A percentile compares a stretch with the other conserved stretches of the same genome.
phyloP scores from a whole-genome alignment of 495 filamentous ascomycete species.

The Astrocystis sublimbata region DNA sequence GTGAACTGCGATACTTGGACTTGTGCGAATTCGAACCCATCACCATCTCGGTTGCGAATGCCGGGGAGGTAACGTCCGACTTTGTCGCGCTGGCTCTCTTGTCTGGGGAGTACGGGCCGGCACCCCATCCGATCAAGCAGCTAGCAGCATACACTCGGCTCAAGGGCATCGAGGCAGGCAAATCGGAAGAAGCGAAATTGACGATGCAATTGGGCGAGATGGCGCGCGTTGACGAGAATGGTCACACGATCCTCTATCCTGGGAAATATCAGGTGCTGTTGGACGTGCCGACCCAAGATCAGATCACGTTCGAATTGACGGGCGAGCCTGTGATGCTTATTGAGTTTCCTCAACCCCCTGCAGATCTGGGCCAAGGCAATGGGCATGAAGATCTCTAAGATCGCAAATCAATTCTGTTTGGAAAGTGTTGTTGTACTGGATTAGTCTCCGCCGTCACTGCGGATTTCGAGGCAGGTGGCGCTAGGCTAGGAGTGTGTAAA shows the following conservation, averaged over 20 bases:
- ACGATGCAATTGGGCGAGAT: conserved; percentile 59
- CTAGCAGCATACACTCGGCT: conserved; percentile 59
- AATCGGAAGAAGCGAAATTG: conserved; percentile 41
- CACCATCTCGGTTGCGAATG: conserved; percentile 49
- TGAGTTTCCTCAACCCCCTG: conserved; percentile 31
- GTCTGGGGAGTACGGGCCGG: conserved; percentile 54
- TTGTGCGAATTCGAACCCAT: conserved; percentile 47
- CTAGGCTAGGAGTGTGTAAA: no score
- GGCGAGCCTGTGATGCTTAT: conserved; percentile 36
- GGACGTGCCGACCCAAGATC: conserved; percentile 47
- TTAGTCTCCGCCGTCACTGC: no score
- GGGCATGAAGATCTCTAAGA: conserved; percentile 24
- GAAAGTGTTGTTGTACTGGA: no score
- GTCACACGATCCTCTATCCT: conserved; percentile 65
- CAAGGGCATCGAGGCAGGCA: conserved; percentile 50
- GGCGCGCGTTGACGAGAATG: conserved; percentile 57
- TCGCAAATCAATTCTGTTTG: neutral
- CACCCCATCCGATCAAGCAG: conserved; percentile 59
- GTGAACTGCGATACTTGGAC: conserved; percentile 38
- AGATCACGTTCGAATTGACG: conserved; percentile 43
- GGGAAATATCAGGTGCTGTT: conserved; percentile 62
- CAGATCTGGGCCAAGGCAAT: conserved; percentile 28
- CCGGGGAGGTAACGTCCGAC: conserved; percentile 53
- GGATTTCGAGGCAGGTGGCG: no score
- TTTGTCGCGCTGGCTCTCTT: conserved; percentile 56